These are phyloP conservation scores for Candida berthetii DNA, from an alignment of 805 yeast genomes.

Conservation along the genomic window DNA sequence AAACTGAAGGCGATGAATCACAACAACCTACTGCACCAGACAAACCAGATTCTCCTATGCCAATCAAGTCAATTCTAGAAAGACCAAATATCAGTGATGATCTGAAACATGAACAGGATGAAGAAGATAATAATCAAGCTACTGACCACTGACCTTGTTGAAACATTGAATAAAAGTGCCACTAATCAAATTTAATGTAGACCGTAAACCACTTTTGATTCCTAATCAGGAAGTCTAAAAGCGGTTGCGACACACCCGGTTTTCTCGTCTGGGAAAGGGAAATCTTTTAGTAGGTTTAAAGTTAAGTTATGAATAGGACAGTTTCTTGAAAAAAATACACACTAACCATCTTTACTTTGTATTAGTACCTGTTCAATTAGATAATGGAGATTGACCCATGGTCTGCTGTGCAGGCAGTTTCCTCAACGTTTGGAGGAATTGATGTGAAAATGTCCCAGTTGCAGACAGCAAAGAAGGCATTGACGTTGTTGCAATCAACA, in stretches of 20 bases:
- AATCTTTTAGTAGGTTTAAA: too few relatives aligned
- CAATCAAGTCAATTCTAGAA: background rate
- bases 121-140: too few relatives aligned
- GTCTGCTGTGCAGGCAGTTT: constrained; percentile 18
- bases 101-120: too few relatives aligned
- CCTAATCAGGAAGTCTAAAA: background rate
- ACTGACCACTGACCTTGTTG: too few relatives aligned
- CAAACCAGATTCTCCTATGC: too few relatives aligned
- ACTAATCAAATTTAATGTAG: too few relatives aligned
- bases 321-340: too few relatives aligned
- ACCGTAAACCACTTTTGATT: background rate
- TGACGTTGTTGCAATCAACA: constrained; percentile 16
- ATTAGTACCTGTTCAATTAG: background rate
- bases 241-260: background rate
- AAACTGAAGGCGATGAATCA: background rate
- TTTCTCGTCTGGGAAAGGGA: background rate
- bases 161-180: too few relatives aligned
- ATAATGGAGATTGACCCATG: constrained; percentile 23
- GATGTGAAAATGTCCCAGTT: constrained; percentile 26
- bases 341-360: too few relatives aligned
- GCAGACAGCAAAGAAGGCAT: constrained; percentile 29
- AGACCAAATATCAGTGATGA: too few relatives aligned
- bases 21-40: background rate
- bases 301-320: too few relatives aligned
- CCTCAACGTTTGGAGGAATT: constrained; percentile 10